Evolutionary conservation across 2,329 filamentous ascomycete genomes (phyloP), one percentile per base, ranked within the genome.

Genomic region (Colletotrichum cordylinicola): DNA sequence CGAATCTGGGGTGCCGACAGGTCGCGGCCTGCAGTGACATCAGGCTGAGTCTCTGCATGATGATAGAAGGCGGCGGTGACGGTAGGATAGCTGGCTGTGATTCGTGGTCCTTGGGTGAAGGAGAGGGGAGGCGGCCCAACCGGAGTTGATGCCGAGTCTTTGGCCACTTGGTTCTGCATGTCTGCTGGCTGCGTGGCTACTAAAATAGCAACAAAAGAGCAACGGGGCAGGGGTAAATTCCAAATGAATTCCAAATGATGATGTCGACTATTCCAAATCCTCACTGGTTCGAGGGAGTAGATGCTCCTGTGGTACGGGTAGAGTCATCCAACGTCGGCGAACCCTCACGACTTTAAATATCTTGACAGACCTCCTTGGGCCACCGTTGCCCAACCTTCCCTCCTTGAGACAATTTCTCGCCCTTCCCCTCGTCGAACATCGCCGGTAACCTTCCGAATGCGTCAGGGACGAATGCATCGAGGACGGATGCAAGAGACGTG

Each of bases 11-110:
- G 72, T 60, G 67, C 70, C 72, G 70, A 82, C 37, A 82, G 78
- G 67, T 84, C 80, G 21, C 84, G 83, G 29, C 87, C 82, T 16
- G 88, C 88, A 33, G 82, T 80, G 65, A 79, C 80, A 24, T 84
- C 79, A 27, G 87, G 86, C 35, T 82, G 81, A n/a, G 77, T 77
- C 65, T 82, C 79, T n/a, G 84, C 86, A 58, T 77, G 35, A 56
- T 77, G 71, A 56, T 78, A 77, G 37, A 78, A 78, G 65, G 77
- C 77, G 31, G 75, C 70, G 37, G 75, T 77, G n/a, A 78, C 77
- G 16, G 75, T 76, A 35, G 56, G 27, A 65, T 65, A 74, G n/a
- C 4, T 24, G 16, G 74, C 18, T 24, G 33, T 69, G 74, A 74
- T 74, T 61, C 58, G 70, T 39, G 33, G 33, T 37, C 74, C 74